Evolutionary conservation across 2,329 filamentous ascomycete species (phyloP).

Genomic region (Xylaria digitata): DNA sequence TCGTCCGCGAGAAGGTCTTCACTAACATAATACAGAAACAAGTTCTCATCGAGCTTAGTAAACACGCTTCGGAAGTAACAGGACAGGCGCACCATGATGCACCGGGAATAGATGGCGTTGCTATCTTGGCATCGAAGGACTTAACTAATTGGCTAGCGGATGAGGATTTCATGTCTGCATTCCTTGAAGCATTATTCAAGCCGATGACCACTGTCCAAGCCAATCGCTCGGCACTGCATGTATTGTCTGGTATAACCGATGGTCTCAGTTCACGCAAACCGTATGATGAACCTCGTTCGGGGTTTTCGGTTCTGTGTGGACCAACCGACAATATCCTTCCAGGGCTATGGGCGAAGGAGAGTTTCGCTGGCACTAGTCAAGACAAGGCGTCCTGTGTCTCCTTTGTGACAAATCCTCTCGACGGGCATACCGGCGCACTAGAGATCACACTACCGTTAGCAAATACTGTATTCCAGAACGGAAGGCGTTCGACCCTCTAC

Average conservation of each 20-base stretch:
- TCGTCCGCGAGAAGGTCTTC: neutral
- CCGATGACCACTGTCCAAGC: slow-evolving; percentile 1
- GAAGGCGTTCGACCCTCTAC: slow-evolving; percentile 68
- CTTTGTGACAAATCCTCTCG: slow-evolving; percentile 52
- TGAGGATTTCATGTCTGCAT: slow-evolving; percentile 53
- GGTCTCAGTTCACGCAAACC: slow-evolving; percentile 57
- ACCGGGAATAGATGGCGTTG: slow-evolving; percentile 53
- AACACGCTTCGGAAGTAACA: slow-evolving; percentile 4
- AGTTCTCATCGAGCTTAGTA: slow-evolving; percentile 27
- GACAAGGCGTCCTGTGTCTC: slow-evolving; percentile 57
- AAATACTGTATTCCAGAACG: slow-evolving; percentile 82
- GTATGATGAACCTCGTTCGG: slow-evolving; percentile 51
- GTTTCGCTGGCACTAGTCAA: slow-evolving; percentile 45
- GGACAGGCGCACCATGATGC: neutral
- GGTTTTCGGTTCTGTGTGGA: slow-evolving; percentile 66
- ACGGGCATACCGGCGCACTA: slow-evolving; percentile 40
- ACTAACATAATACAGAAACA: slow-evolving; percentile 34
- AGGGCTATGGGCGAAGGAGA: slow-evolving; percentile 55
- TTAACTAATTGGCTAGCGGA: slow-evolving; percentile 63
- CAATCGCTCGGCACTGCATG: slow-evolving; percentile 52
- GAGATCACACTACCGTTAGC: slow-evolving; percentile 73
- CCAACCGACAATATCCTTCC: slow-evolving; percentile 56
- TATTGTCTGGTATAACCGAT: slow-evolving; percentile 68
- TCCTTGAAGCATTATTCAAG: slow-evolving; percentile 47
- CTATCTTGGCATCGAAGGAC: slow-evolving; percentile 62